phyloP scores from a whole-genome alignment of 768 basidiomycete genomes.

The Pholiota conissans region DNA sequence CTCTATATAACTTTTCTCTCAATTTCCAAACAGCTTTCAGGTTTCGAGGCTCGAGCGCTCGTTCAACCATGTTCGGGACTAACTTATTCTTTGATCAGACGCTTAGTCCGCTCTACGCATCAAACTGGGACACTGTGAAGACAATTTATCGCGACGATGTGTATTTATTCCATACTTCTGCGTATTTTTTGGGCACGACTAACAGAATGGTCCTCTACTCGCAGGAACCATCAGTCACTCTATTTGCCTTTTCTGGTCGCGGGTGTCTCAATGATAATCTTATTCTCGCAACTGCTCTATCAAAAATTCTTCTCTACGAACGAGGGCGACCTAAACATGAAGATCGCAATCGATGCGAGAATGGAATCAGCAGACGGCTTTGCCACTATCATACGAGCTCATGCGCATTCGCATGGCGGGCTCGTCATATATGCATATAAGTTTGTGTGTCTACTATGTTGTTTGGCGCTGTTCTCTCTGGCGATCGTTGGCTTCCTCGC shows the following conservation, averaged over 20 bases:
- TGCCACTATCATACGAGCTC: not conserved
- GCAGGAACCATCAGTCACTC: constrained; percentile 6
- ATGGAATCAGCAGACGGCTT: not conserved
- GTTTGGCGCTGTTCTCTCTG: constrained; percentile 6
- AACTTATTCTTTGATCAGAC: constrained; percentile 1
- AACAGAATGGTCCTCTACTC: not conserved
- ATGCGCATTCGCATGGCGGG: constrained; percentile 8
- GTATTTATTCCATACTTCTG: not conserved
- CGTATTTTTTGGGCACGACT: not conserved
- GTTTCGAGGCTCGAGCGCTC: too few relatives aligned
- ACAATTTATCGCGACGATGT: not conserved
- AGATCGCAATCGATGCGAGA: not conserved
- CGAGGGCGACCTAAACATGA: not conserved
- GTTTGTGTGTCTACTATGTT: constrained; percentile 7
- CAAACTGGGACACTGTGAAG: not conserved
- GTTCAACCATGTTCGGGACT: not conserved
- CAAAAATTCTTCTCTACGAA: not conserved
- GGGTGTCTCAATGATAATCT: not conserved
- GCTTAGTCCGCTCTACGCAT: not conserved
- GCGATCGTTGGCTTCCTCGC: not conserved
- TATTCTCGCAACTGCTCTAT: constrained; percentile 4
- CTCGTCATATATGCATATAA: constrained; percentile 11
- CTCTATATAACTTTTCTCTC: not conserved
- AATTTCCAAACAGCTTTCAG: not conserved
- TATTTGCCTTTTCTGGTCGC: constrained; percentile 9